phyloP scores from a whole-genome alignment of 352 stramenopile species.

The Globisporangium nodosum region DNA sequence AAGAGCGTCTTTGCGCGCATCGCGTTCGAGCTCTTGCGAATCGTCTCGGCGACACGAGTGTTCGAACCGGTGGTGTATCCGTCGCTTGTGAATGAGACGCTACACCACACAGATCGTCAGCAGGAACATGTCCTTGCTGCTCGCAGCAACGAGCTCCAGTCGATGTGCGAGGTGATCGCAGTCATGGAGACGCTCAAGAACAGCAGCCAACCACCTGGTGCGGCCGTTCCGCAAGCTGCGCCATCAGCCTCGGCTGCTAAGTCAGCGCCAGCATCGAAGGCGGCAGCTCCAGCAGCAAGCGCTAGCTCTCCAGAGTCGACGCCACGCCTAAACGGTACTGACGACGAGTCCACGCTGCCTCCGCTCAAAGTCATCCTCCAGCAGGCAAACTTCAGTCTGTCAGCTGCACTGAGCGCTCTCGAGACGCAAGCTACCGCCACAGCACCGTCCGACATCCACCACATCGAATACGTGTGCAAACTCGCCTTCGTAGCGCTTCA shows the following conservation, averaged over 20 bases:
- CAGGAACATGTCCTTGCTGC: background rate
- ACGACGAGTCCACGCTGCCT: constrained; percentile 13
- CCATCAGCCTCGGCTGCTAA: background rate
- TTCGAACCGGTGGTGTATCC: constrained; percentile 18
- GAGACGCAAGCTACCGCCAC: constrained; percentile 10
- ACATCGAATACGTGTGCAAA: constrained; percentile 33
- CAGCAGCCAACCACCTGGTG: background rate
- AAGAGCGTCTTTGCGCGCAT: constrained; percentile 42
- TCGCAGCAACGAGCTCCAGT: constrained; percentile 7
- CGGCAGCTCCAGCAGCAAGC: background rate
- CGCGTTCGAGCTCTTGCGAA: constrained; percentile 55
- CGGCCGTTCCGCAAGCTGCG: background rate
- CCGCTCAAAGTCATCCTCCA: constrained; percentile 32
- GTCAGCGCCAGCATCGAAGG: background rate
- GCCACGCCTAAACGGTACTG: constrained; percentile 5
- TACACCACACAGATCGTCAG: background rate
- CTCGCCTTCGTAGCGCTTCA: constrained; percentile 20
- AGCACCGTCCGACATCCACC: constrained; percentile 10
- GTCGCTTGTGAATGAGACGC: constrained; percentile 12
- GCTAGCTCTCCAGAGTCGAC: constrained; percentile 10
- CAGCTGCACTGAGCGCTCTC: constrained; percentile 23
- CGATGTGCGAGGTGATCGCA: constrained; percentile 9
- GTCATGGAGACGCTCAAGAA: constrained; percentile 2
- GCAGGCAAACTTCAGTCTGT: constrained; percentile 22
- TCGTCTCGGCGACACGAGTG: constrained; percentile 20